Evolutionary conservation across 2,329 filamentous ascomycete species (phyloP), one percentile per base, ranked within the genome.

Genomic region (Keithomyces neogunnii): DNA sequence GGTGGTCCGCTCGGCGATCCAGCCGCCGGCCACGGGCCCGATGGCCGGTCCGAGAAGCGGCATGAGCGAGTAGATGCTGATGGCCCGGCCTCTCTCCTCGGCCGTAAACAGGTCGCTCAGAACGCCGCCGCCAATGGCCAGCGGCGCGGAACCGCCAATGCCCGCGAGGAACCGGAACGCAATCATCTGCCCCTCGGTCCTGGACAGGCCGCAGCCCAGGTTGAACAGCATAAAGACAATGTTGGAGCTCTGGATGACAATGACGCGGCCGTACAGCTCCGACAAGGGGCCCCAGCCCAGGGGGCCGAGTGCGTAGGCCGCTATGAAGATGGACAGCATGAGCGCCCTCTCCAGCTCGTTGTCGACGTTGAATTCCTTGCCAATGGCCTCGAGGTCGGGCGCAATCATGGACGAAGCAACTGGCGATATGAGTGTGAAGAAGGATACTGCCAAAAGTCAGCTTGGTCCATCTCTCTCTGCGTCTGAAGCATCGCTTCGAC

Each of bases 51-150:
- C 80, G 5, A 77, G 76, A 13, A 84, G 74, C 1, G 84, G 79
- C 2, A 80, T 76, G 67, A 84, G 74, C 2, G 80, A 79, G 62
- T 85, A 86, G 2, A 77, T 74, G 2, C 82, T 78, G 62, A 86
- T 81, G 9, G 82, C 83, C 5, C 76, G 75, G 19, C 81, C 83
- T 49, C 84, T 73, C 56, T 82, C 64, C 35, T 77, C 74, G 0
- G 82, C 71, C 0, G 72, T 65, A 69, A 75, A 86, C 32, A 86
- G 73, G 66, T 86, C 84, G 43, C 75, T 77, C 7, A 86, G 62
- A 1, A 86, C 81, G 33, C 82, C 82, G n/a, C 81, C 81, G 2
- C 80, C 84, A 58, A 84, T 82, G 11, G 81, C 85, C 3, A 87
- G 73, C 1, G 82, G 81, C 0, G 82, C 81, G 0, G 75, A 76